phyloP scores from a whole-genome alignment of 2,329 filamentous ascomycete species.

The Thelonectria rubi region DNA sequence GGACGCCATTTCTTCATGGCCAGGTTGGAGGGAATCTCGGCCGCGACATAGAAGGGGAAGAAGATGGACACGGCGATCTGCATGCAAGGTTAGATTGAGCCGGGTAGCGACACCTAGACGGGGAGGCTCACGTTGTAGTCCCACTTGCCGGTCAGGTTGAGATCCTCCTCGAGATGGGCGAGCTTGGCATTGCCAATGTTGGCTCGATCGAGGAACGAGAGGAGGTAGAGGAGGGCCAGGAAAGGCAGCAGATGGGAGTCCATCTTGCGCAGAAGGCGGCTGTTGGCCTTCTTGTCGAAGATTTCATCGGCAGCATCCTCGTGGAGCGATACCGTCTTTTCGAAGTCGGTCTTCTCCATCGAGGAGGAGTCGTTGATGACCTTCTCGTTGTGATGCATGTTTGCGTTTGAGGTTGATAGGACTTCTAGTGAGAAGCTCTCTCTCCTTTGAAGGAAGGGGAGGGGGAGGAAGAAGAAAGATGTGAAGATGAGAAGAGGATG shows the following conservation, averaged over 20 bases:
- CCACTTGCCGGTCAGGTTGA: constrained; percentile 46
- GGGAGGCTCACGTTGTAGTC: constrained; percentile 46
- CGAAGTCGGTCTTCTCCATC: constrained; percentile 41
- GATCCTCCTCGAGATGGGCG: constrained; percentile 57
- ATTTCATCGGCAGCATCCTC: constrained; percentile 37
- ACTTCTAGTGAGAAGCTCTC: constrained; percentile 20
- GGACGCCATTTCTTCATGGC: constrained; percentile 64
- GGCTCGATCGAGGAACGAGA: constrained; percentile 57
- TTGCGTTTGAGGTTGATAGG: constrained; percentile 13
- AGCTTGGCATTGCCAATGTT: constrained; percentile 67
- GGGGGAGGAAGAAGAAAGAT: constrained; percentile 10
- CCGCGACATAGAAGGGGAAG: constrained; percentile 62
- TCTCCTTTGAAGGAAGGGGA: constrained; percentile 7
- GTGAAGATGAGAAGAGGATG: constrained; percentile 30
- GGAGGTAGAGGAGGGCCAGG: constrained; percentile 66
- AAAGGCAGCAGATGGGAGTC: constrained; percentile 67
- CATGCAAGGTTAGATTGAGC: constrained; percentile 16
- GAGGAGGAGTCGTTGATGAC: constrained; percentile 38
- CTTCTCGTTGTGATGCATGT: constrained; percentile 30
- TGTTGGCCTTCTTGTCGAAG: constrained; percentile 53
- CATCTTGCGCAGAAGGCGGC: constrained; percentile 61
- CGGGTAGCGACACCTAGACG: not conserved
- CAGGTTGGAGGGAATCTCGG: constrained; percentile 66
- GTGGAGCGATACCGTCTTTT: constrained; percentile 40
- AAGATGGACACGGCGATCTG: constrained; percentile 59